A percentile compares a stretch with the other conserved stretches of the same genome.
These are phyloP conservation scores for Talaromyces sp. DNA, from an alignment of 2,329 filamentous ascomycete genomes.

Conservation along the genomic window DNA sequence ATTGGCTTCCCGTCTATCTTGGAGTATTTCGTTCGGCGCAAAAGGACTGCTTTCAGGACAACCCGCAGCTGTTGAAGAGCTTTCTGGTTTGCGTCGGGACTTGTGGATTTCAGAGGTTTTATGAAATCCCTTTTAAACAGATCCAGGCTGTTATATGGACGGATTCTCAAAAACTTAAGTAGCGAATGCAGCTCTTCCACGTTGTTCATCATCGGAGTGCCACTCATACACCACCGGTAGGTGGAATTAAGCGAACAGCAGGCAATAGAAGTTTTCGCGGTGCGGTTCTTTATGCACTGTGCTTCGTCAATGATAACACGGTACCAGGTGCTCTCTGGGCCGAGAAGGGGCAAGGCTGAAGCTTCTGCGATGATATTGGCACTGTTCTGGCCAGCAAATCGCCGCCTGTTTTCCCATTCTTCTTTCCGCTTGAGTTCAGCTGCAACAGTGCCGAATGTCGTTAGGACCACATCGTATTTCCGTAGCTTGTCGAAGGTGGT, in stretches of 20 bases:
- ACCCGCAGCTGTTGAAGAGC: slow-evolving; percentile 70
- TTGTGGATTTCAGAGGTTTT: slow-evolving; percentile 44
- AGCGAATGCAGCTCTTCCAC: slow-evolving; percentile 73
- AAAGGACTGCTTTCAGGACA: slow-evolving; percentile 72
- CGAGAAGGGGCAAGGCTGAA: slow-evolving; percentile 53
- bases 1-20: slow-evolving; percentile 75
- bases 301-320: slow-evolving; percentile 74
- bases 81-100: slow-evolving; percentile 26
- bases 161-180: slow-evolving; percentile 70
- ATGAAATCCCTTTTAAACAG: slow-evolving; percentile 58
- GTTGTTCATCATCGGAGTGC: slow-evolving; percentile 85
- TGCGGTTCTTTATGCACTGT: slow-evolving; percentile 73
- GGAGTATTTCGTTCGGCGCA: slow-evolving; percentile 77
- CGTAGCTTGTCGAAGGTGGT: slow-evolving; percentile 56
- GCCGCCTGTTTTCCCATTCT: slow-evolving; percentile 47
- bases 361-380: slow-evolving; percentile 28
- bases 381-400: slow-evolving; percentile 35
- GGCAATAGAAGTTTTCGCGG: slow-evolving; percentile 57
- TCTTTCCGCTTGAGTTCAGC: slow-evolving; percentile 61
- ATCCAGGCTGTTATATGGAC: slow-evolving; percentile 63
- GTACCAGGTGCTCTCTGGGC: slow-evolving; percentile 57
- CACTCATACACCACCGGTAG: slow-evolving; percentile 70
- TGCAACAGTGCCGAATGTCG: slow-evolving; percentile 69
- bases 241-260: slow-evolving; percentile 54
- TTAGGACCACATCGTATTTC: slow-evolving; percentile 68